These are phyloP conservation scores for Lactarius akahatsu DNA, from an alignment of 768 basidiomycete species.

Conservation along the genomic window DNA sequence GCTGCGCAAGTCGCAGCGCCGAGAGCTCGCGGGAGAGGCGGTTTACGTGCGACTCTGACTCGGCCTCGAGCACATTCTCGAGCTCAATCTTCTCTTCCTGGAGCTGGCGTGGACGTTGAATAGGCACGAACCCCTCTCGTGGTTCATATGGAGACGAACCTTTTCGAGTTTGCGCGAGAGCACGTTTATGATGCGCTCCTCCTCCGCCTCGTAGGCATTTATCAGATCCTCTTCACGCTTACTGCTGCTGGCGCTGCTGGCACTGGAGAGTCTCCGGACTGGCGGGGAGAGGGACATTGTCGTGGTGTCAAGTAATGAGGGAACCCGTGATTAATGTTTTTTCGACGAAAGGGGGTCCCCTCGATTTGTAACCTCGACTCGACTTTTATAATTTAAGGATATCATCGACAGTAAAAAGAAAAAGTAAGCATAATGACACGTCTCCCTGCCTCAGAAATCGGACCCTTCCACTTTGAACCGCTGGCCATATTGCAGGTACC, in stretches of 20 bases:
- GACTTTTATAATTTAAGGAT: constrained; percentile 21
- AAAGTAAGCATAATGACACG: neutral
- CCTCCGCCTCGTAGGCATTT: constrained; percentile 87
- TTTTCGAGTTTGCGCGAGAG: constrained; percentile 82
- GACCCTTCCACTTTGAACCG: constrained; percentile 85
- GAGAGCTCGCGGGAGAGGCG: constrained; percentile 68
- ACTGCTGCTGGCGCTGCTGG: constrained; percentile 45
- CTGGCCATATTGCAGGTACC: constrained; percentile 84
- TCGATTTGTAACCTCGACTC: constrained; percentile 5
- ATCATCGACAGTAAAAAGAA: constrained; percentile 9
- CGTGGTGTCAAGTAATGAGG: constrained; percentile 3
- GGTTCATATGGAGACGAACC: constrained; percentile 42
- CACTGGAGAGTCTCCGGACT: constrained; percentile 54
- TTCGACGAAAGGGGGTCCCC: neutral
- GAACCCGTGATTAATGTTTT: neutral
- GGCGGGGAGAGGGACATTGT: constrained; percentile 52
- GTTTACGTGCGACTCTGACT: constrained; percentile 84
- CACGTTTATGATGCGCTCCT: constrained; percentile 83
- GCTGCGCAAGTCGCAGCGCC: constrained; percentile 59
- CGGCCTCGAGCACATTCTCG: constrained; percentile 80
- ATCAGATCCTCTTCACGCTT: constrained; percentile 73
- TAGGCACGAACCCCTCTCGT: neutral
- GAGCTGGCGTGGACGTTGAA: constrained; percentile 45
- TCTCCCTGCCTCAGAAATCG: constrained; percentile 53
- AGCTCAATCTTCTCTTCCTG: constrained; percentile 82